Percentiles rank a stretch among this genome's conserved stretches.
Conservation (phyloP, 163 green algal species). For the Scenedesmus sp. region DNA sequence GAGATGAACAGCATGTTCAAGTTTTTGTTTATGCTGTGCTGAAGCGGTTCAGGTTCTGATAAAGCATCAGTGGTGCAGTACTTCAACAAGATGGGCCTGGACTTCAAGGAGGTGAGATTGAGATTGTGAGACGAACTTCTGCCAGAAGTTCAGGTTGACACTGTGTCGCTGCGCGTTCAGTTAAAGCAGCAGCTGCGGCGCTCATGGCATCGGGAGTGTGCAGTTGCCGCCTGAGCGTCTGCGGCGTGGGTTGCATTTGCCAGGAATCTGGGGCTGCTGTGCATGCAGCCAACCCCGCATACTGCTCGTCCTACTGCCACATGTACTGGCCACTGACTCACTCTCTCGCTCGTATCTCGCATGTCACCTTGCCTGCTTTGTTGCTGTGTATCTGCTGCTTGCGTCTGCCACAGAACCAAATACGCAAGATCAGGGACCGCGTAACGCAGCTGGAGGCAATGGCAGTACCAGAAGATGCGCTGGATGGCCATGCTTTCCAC, state of each 20-base stretch:
- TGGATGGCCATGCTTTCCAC: slow-evolving; percentile 95
- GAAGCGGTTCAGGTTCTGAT: too few relatives aligned
- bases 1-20: not conserved
- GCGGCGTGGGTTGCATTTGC: not conserved
- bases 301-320: not conserved
- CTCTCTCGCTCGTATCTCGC: not conserved
- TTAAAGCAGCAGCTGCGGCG: not conserved
- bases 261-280: not conserved
- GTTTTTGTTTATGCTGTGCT: too few relatives aligned
- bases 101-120: slow-evolving; percentile 47
- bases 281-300: not conserved
- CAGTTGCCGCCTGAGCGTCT: not conserved
- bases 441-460: slow-evolving; percentile 80
- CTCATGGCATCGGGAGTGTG: not conserved
- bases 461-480: slow-evolving; percentile 83
- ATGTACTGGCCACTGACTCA: not conserved
- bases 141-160: too few relatives aligned
- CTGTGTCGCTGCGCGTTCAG: too few relatives aligned
- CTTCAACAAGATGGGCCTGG: slow-evolving; percentile 84
- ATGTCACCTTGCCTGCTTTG: not conserved
- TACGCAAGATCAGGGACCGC: slow-evolving; percentile 84
- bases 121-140: not conserved
- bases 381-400: not conserved
- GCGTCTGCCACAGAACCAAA: slow-evolving; percentile 67
- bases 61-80: slow-evolving; percentile 73